Base-by-base conservation (phyloP, 495 filamentous ascomycete genomes). In the Neurospora pannonica region DNA sequence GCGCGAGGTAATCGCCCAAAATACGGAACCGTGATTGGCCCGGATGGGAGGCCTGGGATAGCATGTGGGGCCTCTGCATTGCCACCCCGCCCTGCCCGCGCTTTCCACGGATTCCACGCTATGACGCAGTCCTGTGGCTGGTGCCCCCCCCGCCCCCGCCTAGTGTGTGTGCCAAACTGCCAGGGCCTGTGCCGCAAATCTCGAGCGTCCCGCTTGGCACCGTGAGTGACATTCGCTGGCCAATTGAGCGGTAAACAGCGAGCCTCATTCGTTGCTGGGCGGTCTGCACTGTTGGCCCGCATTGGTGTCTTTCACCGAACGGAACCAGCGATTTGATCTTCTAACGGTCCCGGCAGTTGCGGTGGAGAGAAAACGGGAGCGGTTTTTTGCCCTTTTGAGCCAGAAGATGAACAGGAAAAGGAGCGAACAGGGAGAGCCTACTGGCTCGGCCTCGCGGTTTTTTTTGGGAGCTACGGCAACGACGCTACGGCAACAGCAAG, bases 81-180 rank as follows among this genome's bases (percentile, higher is more conserved):
- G 54, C 54, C 54, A 67, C 54, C 28, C 54, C 54, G 54, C 54
- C 54, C 54, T 67, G 54, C 54, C 54, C 54, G 54, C 54, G 54
- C 54, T 67, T 62, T 62, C 54, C 54, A 62, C 28, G 3, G 54
- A 34, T 62, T 67, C 54, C 54, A 67, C 54, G 74, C 62, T 70
- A 77, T 77, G 76, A 77, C 76, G 76, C 76, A 76, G 62, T 17
- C 0, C 17, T 78, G 76, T 76, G 76, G 76, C 75, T 78, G 62
- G 73, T 76, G 76, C 38, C 10, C 9, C 71, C 71, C n/a, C 21
- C 38, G 38, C 11, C 0, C 38, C 38, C 38, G 11, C 11, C 17
- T 34, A 34, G 24, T 36, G 38, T 72, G 38, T 42, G 34, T 39
- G 34, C n/a, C 24, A 34, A 40, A 73, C 70, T 72, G 40, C 17